Base-by-base conservation (phyloP, 2,329 filamentous ascomycete genomes). In the Talaromyces sp. region DNA sequence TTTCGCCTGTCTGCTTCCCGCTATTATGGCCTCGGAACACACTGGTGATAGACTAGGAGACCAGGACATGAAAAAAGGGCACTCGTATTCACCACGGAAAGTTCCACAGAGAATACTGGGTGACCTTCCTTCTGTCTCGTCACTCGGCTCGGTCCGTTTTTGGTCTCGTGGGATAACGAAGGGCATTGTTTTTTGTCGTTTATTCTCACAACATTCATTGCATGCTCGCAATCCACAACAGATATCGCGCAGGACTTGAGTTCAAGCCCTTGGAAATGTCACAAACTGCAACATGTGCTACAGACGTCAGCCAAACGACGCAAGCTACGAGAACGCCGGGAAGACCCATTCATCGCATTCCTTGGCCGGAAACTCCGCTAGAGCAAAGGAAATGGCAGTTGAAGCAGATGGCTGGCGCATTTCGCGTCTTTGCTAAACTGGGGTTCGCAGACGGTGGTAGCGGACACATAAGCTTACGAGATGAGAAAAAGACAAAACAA, bases 341-440 rank as follows among this genome's bases (percentile, higher is more conserved):
- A 54, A 46, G 57, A 29, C 57, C 57, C 21, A 38, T 60, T 32
- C 58, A 56, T 53, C 58, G 24, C 32, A 60, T 60, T 43, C 58
- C 58, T 52, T 51, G 58, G 53, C 58, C 53, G 8, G 43, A 51
- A 56, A 60, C 53, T 26, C 29, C 41, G 13, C 32, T 56, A 13
- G 58, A 56, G 46, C 21, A 46, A n/a, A 50, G 59, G 55, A 55
- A 53, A 61, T 63, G 60, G 59, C 58, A 63, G 19, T 56, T 63
- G 6, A 58, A 62, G 21, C 64, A 64, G 53, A 64, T 67, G 64
- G 62, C 66, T 17, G 66, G 56, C 32, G 64, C 64, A 3, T 66
- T 66, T 54, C 65, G 65, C 51, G 61, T 66, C 31, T 67, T 68
- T 55, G 65, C 65, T 11, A 66, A 64, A 32, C 55, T 64, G 1